Conservation (phyloP, 352 stramenopile genomes). For the Globisporangium rhizosaccharum region DNA sequence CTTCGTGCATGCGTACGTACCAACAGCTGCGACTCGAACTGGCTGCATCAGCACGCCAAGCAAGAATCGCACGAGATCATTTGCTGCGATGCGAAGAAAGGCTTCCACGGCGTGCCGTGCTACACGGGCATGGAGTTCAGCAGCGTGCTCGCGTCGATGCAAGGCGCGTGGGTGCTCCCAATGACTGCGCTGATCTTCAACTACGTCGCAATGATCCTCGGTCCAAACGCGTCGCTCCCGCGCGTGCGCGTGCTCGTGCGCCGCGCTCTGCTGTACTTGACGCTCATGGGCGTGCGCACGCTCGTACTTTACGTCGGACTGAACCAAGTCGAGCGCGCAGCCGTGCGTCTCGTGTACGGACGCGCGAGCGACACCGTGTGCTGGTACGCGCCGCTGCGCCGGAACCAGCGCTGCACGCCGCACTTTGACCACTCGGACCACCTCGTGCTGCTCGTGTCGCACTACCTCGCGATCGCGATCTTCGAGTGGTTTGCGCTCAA, state of each 20-base stretch:
- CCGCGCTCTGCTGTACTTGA: constrained; percentile 48
- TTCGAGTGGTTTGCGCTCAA: constrained; percentile 74
- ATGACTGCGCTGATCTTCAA: constrained; percentile 57
- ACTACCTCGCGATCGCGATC: constrained; percentile 63
- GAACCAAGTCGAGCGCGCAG: constrained; percentile 38
- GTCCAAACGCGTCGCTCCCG: constrained; percentile 34
- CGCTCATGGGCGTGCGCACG: constrained; percentile 57
- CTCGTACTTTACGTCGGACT: constrained; percentile 64
- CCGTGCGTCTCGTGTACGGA: constrained; percentile 35
- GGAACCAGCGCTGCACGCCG: constrained; percentile 38
- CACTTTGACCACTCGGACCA: constrained; percentile 80
- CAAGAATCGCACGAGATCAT: constrained; percentile 29
- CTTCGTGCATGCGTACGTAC: constrained; percentile 5
- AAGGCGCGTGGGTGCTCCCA: constrained; percentile 65
- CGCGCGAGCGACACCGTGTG: constrained; percentile 22
- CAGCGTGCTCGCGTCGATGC: constrained; percentile 34
- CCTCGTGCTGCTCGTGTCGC: constrained; percentile 63
- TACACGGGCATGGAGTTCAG: constrained; percentile 64
- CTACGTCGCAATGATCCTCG: constrained; percentile 63
- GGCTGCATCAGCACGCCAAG: constrained; percentile 34
- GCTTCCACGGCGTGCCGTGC: constrained; percentile 33
- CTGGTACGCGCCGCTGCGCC: constrained; percentile 60
- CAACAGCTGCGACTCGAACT: constrained; percentile 65
- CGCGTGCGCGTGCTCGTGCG: constrained; percentile 52
- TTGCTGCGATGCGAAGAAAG: constrained; percentile 39